Evolutionary conservation across 2,329 filamentous ascomycete genomes (phyloP).

Genomic region (Dothiorella sarmentorum): DNA sequence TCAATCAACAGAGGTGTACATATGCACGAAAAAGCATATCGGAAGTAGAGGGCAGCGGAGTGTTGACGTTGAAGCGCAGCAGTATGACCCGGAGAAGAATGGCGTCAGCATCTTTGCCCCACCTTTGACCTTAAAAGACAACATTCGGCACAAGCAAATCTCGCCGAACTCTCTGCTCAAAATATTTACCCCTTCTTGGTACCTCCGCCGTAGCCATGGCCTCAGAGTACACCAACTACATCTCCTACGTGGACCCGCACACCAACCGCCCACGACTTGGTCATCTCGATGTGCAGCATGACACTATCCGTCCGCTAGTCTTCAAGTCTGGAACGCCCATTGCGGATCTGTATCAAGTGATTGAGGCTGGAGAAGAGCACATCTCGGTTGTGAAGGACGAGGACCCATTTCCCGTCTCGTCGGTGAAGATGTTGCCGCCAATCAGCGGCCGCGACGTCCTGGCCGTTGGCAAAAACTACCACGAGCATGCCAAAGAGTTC

Average conservation of each 20-base stretch:
- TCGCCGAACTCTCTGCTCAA: not conserved
- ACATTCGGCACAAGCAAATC: not conserved
- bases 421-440: slow-evolving; percentile 46
- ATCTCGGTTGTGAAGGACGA: slow-evolving; percentile 24
- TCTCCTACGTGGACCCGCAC: not conserved
- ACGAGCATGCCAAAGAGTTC: slow-evolving; percentile 57
- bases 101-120: not conserved
- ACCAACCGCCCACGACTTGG: slow-evolving; percentile 35
- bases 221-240: not conserved
- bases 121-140: not conserved
- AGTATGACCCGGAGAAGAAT: not conserved
- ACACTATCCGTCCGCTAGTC: slow-evolving; percentile 43
- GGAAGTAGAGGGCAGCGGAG: not conserved
- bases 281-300: slow-evolving; percentile 38
- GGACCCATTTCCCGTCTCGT: slow-evolving; percentile 29
- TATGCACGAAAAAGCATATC: too few relatives aligned
- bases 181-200: not conserved
- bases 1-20: too few relatives aligned
- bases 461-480: slow-evolving; percentile 57
- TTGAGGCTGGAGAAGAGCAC: slow-evolving; percentile 43
- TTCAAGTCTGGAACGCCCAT: slow-evolving; percentile 49
- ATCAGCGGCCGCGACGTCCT: slow-evolving; percentile 52
- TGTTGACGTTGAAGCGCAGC: not conserved
- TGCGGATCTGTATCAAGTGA: slow-evolving; percentile 50
- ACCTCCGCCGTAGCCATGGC: not conserved